Base-by-base conservation (phyloP, 768 basidiomycete species). In the Tephrocybe sp. region DNA sequence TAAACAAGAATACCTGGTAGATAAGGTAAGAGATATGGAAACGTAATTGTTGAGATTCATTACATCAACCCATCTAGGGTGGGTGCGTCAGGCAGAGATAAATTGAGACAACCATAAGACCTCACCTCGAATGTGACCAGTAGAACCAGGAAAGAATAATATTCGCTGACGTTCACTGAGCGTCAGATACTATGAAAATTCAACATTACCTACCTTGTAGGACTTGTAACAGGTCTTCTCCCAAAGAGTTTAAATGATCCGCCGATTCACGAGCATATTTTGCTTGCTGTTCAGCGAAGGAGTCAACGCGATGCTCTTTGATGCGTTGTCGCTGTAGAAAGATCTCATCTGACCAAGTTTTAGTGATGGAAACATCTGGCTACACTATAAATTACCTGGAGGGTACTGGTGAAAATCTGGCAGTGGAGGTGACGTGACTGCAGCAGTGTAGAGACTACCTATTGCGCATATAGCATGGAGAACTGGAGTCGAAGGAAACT, bases 401-500 rank as follows among this genome's bases (percentile, higher is more conserved):
- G 73, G 68, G 26, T 75, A 70, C 57, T 80, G 71, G 27, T 69
- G 67, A 45, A 78, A 76, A 51, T 78, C 69, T 18, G 77, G 76
- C 26, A 75, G 65, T 2, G 83, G 79, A 18, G 81, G 76, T 4
- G 78, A 80, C 9, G 77, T 70, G 3, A 86, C 80, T 3, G 81
- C 84, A 13, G 84, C 82, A 1, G 87, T 90, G 56, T 90, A 91
- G 18, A 86, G 68, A 49, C 88, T 84, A 13, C 87, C 85, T 28
- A 86, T 74, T 1, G 89, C 91, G 65, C 90, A 92, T 42, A 95
- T 88, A n/a, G 89, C 89, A 61, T 95, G 92, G 0, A 95, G 76
- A 32, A 92, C 67, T 8, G 85, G 76, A 5, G 77, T 62, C 26
- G 78, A 74, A 7, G 92, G 92, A 59, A 92, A 95, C 49, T 84